phyloP scores from a whole-genome alignment of 805 yeast genomes.

The Lachancea lanzarotensis region DNA sequence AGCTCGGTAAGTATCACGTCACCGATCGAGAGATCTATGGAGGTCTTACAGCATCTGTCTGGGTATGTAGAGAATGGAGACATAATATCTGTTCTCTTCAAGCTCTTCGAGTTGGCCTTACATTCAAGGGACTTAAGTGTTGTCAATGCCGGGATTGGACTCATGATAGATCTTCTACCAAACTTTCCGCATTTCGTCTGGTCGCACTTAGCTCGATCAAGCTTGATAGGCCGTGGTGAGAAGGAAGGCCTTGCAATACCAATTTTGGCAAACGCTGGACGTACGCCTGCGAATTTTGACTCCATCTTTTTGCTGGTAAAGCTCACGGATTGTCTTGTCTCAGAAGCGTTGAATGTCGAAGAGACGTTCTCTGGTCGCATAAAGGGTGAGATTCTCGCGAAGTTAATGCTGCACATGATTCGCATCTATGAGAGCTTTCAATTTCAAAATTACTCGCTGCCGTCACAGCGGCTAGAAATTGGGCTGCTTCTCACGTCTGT shows the following conservation, averaged over 20 bases:
- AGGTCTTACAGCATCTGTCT: constrained; percentile 31
- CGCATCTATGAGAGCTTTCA: constrained; percentile 67
- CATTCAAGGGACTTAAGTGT: constrained; percentile 46
- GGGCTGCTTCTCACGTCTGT: constrained; percentile 49
- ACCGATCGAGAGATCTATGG: constrained; percentile 37
- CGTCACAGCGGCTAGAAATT: constrained; percentile 53
- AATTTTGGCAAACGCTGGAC: constrained; percentile 66
- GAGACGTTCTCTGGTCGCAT: constrained; percentile 35
- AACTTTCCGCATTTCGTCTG: constrained; percentile 64
- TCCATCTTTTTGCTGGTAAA: constrained; percentile 59
- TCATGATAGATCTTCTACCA: constrained; percentile 43
- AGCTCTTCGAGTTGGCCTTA: constrained; percentile 62
- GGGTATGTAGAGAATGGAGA: constrained; percentile 51
- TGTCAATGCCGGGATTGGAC: constrained; percentile 40
- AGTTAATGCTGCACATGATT: constrained; percentile 50
- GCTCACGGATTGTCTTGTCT: constrained; percentile 46
- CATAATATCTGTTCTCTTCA: constrained; percentile 53
- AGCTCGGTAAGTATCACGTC: constrained; percentile 37
- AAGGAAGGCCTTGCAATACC: constrained; percentile 58
- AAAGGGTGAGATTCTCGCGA: constrained; percentile 50
- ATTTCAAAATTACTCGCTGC: constrained; percentile 57
- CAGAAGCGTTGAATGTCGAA: constrained; percentile 40
- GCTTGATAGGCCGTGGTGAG: constrained; percentile 53
- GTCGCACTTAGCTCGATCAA: constrained; percentile 67
- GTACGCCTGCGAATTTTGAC: constrained; percentile 56